Base-by-base conservation (phyloP, 2,329 filamentous ascomycete species). In the Neofusicoccum parvum region DNA sequence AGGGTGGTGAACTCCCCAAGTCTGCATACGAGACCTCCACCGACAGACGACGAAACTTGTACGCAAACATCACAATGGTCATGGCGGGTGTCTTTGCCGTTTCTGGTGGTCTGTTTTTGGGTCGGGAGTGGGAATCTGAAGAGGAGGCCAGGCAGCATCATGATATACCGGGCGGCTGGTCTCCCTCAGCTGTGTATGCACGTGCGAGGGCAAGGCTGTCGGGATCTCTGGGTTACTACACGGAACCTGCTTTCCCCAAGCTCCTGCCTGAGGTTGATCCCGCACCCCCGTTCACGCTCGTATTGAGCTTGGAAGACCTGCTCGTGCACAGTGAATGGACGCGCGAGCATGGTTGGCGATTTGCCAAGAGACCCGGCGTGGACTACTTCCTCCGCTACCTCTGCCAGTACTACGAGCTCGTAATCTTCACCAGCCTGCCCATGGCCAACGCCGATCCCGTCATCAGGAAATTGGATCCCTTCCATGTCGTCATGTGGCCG, bases 311-410 rank as follows among this genome's bases (percentile, higher is more conserved):
- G 73, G 95, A 99, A 77, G 94, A 99, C 77, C 86, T 99, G 72
- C 86, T 99, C 63, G 88, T 99, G 36, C 94, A 97, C 81, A 96
- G 92, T 74, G 92, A 97, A 76, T 99, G 95, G 95, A 87, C 88
- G 27, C 88, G 94, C 65, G 92, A 98, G 76, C 91, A 97, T 75
- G 95, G 95, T 66, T 99, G 95, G 93, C 88, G 94, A 70, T 86
- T 96, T 68, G 95, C 95, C 34, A 99, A 99, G 83, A 88, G 95
- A 58, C 95, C 95, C 41, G 95, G 95, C 51, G 87, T 96, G 68
- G 95, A 99, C 81, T 99, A 99, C 82, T 99, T 99, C 82, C 82
- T 99, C 69, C 92, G 92, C 74, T 99, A 99, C 78, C 86, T 99
- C 56, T 94, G 92, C 80, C 94, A 97, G 79, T 98, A 99, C 85